Evolutionary conservation across 1,284 basidiomycete genomes (phyloP).

Genomic region (Ganoderma leucocontextum): DNA sequence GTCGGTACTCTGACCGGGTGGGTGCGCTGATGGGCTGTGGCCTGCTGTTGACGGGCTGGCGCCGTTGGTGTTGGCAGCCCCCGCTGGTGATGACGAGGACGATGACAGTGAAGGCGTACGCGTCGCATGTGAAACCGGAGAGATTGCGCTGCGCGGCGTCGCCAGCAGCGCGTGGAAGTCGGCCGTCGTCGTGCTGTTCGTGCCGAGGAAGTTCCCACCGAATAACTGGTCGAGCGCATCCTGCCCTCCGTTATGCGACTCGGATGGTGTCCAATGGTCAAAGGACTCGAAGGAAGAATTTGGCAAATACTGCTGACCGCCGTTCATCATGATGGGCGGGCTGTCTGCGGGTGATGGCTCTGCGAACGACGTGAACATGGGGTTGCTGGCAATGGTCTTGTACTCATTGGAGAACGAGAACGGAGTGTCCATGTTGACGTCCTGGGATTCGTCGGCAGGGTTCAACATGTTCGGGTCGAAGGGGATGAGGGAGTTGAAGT

Average conservation of each 20-base stretch:
- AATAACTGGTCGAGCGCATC: conserved; percentile 64
- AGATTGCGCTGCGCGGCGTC: conserved; percentile 55
- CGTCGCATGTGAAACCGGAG: conserved; percentile 58
- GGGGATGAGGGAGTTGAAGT: conserved; percentile 69
- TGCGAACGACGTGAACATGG: conserved; percentile 81
- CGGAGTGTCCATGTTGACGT: conserved; percentile 69
- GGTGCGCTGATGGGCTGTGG: conserved; percentile 22
- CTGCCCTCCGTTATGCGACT: conserved; percentile 26
- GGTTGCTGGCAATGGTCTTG: conserved; percentile 81
- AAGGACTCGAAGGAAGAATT: conserved; percentile 34
- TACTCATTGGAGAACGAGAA: conserved; percentile 59
- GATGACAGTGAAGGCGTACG: conserved; percentile 42
- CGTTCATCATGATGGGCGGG: conserved; percentile 32
- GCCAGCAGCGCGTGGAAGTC: conserved; percentile 56
- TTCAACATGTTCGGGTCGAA: conserved; percentile 72
- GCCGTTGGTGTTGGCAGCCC: conserved; percentile 42
- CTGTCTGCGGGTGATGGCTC: conserved; percentile 58
- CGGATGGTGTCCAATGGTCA: conserved; percentile 43
- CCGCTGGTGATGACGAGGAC: conserved; percentile 40
- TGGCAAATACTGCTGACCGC: conserved; percentile 22
- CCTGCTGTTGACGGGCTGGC: conserved; percentile 32
- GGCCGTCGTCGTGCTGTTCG: conserved; percentile 44
- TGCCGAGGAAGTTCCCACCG: conserved; percentile 56
- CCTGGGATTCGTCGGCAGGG: conserved; percentile 66
- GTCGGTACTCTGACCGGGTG: conserved; percentile 35